A percentile compares a stretch with the other conserved stretches of the same genome.
phyloP scores from a whole-genome alignment of 116 monocot species.

The Papilionanthe hybrid region DNA sequence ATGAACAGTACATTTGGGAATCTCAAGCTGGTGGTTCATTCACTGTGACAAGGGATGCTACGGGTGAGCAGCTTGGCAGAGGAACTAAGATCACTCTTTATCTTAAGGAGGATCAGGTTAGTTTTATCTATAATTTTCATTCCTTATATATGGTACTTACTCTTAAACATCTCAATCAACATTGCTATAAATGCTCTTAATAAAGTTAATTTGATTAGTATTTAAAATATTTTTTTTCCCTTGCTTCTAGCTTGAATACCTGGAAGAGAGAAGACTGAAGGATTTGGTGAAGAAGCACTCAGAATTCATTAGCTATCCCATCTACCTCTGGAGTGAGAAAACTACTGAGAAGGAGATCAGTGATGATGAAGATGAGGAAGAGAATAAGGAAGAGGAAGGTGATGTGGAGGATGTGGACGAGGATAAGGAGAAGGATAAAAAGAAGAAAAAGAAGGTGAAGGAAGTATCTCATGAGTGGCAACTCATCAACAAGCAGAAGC shows the following conservation, averaged over 20 bases:
- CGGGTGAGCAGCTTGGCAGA: constrained; percentile 22
- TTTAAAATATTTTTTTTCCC: not conserved
- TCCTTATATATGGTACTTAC: no score
- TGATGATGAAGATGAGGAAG: constrained; percentile 26
- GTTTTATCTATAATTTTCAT: not conserved
- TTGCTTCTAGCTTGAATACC: constrained; percentile 14
- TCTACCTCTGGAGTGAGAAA: constrained; percentile 28
- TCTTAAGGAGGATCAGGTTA: constrained; percentile 27
- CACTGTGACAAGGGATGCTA: constrained; percentile 23
- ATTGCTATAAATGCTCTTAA: no score
- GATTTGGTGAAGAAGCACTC: constrained; percentile 33
- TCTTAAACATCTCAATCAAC: no score
- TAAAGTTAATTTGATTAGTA: no score
- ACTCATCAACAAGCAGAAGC: constrained; percentile 31
- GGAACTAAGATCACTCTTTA: constrained; percentile 27
- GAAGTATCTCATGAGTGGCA: constrained; percentile 26
- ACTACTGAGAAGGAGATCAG: constrained; percentile 28
- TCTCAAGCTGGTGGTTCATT: constrained; percentile 33
- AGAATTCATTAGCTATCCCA: constrained; percentile 30
- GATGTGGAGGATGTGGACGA: constrained; percentile 20
- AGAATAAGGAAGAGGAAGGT: constrained; percentile 19
- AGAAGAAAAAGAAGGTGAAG: constrained; percentile 35
- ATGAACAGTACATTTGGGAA: constrained; percentile 29
- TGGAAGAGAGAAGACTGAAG: constrained; percentile 31
- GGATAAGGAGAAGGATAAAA: constrained; percentile 20